A percentile compares a stretch with the other conserved stretches of the same genome.
Conservation (phyloP, 352 stramenopile species). For the Phytophthora fragariaefolia region DNA sequence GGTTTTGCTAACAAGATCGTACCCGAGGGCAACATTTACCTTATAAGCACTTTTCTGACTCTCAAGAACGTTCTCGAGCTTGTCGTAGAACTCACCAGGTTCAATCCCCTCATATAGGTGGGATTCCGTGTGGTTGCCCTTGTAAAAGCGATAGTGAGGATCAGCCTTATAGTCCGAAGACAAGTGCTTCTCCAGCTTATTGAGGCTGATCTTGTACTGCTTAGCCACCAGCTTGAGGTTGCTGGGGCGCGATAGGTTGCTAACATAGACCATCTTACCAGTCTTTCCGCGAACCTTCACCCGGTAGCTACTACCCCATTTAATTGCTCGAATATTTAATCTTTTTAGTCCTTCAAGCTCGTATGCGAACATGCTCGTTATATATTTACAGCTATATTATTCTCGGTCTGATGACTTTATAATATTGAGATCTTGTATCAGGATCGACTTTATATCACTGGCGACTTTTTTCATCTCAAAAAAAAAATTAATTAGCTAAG, state of each 20-base stretch:
- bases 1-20: slow-evolving; percentile 10
- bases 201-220: neutral
- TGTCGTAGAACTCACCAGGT: slow-evolving; percentile 6
- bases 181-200: neutral
- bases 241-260: neutral
- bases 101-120: slow-evolving; percentile 4
- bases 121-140: neutral
- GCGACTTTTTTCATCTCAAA: slow-evolving; percentile 2
- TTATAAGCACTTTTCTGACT: slow-evolving; percentile 8
- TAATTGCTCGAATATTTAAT: slow-evolving; percentile 5
- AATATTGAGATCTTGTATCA: slow-evolving; percentile 12
- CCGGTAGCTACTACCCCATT: slow-evolving; percentile 9
- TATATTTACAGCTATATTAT: slow-evolving; percentile 13
- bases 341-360: slow-evolving; percentile 10
- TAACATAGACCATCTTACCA: neutral
- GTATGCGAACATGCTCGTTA: slow-evolving; percentile 1
- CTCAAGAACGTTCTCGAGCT: slow-evolving; percentile 13
- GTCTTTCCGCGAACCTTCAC: neutral
- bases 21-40: slow-evolving; percentile 15
- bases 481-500: neutral
- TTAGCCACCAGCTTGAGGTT: slow-evolving; percentile 1
- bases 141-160: neutral
- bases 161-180: neutral
- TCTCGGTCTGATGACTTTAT: slow-evolving; percentile 1
- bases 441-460: slow-evolving; percentile 7